Evolutionary conservation across 1,139 yeast species (phyloP).

Genomic region (Yamadazyma diddensiae): DNA sequence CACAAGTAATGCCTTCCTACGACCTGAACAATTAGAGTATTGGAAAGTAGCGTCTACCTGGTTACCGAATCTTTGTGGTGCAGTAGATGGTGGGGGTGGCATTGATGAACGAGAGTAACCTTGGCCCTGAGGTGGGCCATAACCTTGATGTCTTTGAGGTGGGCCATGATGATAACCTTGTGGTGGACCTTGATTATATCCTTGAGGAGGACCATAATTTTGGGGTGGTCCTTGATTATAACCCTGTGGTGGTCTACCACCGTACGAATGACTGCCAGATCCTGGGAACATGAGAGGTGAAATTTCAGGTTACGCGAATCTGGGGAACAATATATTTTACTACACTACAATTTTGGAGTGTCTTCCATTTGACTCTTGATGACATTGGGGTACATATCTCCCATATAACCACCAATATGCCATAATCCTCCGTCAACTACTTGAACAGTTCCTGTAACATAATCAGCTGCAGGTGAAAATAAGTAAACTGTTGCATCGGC

Average conservation of each 20-base stretch:
- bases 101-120: constrained; percentile 16
- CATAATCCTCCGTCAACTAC: constrained; percentile 92
- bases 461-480: constrained; percentile 78
- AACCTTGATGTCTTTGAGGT: constrained; percentile 12
- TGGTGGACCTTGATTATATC: constrained; percentile 13
- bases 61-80: constrained; percentile 33
- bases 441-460: constrained; percentile 71
- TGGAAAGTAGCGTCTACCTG: constrained; percentile 44
- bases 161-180: constrained; percentile 14
- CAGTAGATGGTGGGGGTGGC: constrained; percentile 24
- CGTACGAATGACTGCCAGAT: constrained; percentile 23
- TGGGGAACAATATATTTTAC: not conserved
- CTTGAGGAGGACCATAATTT: constrained; percentile 2
- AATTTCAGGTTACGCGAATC: constrained; percentile 4
- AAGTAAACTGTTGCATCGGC: constrained; percentile 86
- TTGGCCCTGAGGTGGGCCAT: constrained; percentile 13
- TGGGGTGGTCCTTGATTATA: constrained; percentile 5
- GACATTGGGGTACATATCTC: constrained; percentile 34
- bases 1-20: constrained; percentile 74
- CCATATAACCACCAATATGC: constrained; percentile 60
- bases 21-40: constrained; percentile 75
- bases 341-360: constrained; percentile 12
- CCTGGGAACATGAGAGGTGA: constrained; percentile 33
- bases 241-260: constrained; percentile 6
- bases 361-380: constrained; percentile 24